These are phyloP conservation scores for Solanum tacnaense DNA, from an alignment of 257 asterid genomes.

Conservation along the genomic window DNA sequence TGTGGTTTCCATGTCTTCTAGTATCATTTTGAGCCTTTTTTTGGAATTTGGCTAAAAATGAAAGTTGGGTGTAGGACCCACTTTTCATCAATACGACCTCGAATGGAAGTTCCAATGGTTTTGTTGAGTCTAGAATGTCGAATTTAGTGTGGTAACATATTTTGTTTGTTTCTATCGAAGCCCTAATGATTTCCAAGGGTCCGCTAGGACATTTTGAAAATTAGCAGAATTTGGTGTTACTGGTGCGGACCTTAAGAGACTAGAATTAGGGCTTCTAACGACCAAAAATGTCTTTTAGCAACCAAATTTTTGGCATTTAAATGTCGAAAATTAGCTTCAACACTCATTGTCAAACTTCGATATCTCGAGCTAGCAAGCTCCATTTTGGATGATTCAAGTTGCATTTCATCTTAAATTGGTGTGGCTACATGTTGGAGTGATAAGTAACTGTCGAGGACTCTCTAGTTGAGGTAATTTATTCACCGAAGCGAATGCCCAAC, in stretches of 20 bases:
- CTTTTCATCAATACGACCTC: not conserved
- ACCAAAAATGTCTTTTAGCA: not conserved
- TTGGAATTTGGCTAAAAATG: too few species aligned
- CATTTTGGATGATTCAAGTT: not conserved
- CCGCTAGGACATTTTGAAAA: too few species aligned
- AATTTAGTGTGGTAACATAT: not conserved
- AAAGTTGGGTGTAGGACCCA: too few species aligned
- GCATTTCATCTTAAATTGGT: not conserved
- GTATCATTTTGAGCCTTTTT: too few species aligned
- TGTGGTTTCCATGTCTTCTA: too few species aligned
- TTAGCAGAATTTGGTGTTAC: not conserved
- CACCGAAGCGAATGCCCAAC: not conserved
- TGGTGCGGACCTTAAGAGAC: not conserved
- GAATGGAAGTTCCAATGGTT: not conserved
- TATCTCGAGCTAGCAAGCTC: not conserved
- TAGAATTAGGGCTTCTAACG: not conserved
- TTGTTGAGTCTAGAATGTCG: not conserved
- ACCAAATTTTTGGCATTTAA: not conserved
- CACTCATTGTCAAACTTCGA: not conserved
- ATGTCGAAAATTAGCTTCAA: too few species aligned
- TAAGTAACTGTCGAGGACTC: not conserved
- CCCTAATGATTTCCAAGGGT: not conserved
- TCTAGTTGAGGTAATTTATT: not conserved
- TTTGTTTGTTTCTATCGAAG: too few species aligned
- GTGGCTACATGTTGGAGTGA: not conserved